Evolutionary conservation across 2,329 filamentous ascomycete genomes (phyloP), one percentile per base, ranked within the genome.

Genomic region (Ophiostoma triangulosporum): DNA sequence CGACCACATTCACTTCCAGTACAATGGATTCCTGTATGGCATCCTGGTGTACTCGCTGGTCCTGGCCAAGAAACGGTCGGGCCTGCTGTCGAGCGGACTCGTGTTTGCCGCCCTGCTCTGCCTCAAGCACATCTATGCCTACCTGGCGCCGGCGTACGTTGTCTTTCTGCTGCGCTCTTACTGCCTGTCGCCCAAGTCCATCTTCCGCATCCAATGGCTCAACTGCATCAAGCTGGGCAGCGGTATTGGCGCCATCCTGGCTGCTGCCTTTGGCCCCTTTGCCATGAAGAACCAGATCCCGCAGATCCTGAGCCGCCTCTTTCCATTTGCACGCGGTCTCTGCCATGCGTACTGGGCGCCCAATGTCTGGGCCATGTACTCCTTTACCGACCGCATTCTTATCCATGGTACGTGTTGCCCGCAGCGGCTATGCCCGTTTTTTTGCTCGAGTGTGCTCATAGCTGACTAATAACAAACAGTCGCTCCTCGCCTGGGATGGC

Each of bases 261-360:
- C 72, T 3, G 70, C 78, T n/a, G 89, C 90, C 0, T 94, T 98
- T 66, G 93, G 88, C 0, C 93, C 93, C 0, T 98, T 97, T 68
- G 82, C 77, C 4, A 74, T 82, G 56, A 84, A 84, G 79, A 24
- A 38, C 8, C 93, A 97, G 68, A 78, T 95, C 15, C 78, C 84
- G 12, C 93, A 97, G 69, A 73, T 98, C 22, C 69, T 93, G 56
- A 84, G 81, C 63, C 78, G 93, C 33, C 72, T 98, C 8, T 98
- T 98, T 62, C 93, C 93, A 0, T 98, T 98, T 66, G 89, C 89
- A 1, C 77, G 93, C 56, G 93, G 93, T 0, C 73, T 98, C 4
- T 97, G 91, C 65, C 93, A 98, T 70, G 93, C 93, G 1, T 98
- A 98, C 67, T 98, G 93, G 93, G 93, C 93, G 12, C 90, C 93